Evolutionary conservation across 805 yeast genomes (phyloP), one percentile per base, ranked within the genome.

Genomic region (Naumovozyma castellii): DNA sequence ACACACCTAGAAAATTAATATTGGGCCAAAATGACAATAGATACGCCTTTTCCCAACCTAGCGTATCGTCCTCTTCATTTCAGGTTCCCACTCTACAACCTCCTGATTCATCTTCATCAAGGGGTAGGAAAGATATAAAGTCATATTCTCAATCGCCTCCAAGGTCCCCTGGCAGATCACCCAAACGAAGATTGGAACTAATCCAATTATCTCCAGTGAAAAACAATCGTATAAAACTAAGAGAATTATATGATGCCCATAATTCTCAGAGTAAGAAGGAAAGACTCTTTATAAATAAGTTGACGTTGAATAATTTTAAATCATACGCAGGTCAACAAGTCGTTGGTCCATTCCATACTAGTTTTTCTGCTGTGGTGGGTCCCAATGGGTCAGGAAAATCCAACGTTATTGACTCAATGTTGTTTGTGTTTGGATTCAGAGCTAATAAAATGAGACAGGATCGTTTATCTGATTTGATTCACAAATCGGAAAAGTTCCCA

Each of bases 301-400:
- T 92, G 19, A 81, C 80, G 1, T 68, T 94, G 32, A 78, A 80
- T 2, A 83, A 92, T 57, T 92, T 92, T 73, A 92, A 92, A 57
- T 87, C 97, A 0, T 92, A 92, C 57, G 97, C 97, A 1, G 98
- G 98, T 0, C 66, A 72, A 14, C 97, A 92, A 63, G 75, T 76
- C 5, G 84, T 92, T 37, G 99, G 99, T 0, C 99, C 99, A 0
- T 92, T 92, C 61, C 83, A 92, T 52, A 65, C 88, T 29, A 85
- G 94, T 4, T 94, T 92, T 55, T 84, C 95, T 9, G 97, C 99
- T 0, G 94, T 92, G 9, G 97, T 92, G 12, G 99, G 99, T 0
- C 98, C 98, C 4, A 92, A 92, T 59, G 99, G 99, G 6, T 83
- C 95, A 10, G 99, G 99, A 2, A 92, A 92, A 62, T 88, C 97